Conservation (phyloP, 2,329 filamentous ascomycete genomes). For the Aureobasidium vineae region DNA sequence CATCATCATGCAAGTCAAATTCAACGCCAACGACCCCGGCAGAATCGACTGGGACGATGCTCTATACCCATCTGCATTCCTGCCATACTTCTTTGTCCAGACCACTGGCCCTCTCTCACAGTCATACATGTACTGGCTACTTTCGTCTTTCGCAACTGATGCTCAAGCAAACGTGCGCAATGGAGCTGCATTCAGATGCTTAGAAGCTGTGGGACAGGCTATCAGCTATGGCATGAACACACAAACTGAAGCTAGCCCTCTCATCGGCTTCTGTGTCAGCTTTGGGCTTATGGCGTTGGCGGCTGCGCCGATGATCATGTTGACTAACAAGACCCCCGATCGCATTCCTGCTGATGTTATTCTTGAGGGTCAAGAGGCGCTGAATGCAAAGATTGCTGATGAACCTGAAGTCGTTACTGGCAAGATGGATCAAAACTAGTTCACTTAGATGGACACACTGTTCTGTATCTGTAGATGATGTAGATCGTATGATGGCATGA, state of each 20-base stretch:
- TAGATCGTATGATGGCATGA: background rate
- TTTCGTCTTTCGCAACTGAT: slow-evolving; percentile 24
- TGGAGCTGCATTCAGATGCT: slow-evolving; percentile 19
- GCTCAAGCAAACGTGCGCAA: slow-evolving; percentile 24
- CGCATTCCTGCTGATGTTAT: slow-evolving; percentile 32
- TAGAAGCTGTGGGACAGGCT: slow-evolving; percentile 24
- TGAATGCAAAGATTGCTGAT: slow-evolving; percentile 15
- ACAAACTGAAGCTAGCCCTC: background rate
- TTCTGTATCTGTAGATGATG: background rate
- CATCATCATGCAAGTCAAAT: slow-evolving; percentile 24
- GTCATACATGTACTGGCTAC: slow-evolving; percentile 26
- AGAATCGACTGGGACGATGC: slow-evolving; percentile 24
- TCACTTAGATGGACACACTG: background rate
- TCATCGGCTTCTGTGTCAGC: slow-evolving; percentile 33
- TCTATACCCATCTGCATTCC: slow-evolving; percentile 6
- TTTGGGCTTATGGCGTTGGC: slow-evolving; percentile 38
- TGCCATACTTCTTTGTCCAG: slow-evolving; percentile 25
- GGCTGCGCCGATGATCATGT: slow-evolving; percentile 36
- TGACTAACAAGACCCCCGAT: slow-evolving; percentile 38
- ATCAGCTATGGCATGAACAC: slow-evolving; percentile 25
- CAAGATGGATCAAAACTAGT: slow-evolving; percentile 11
- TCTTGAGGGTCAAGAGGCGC: slow-evolving; percentile 29
- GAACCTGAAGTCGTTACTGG: slow-evolving; percentile 12
- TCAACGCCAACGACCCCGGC: slow-evolving; percentile 20
- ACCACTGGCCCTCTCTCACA: slow-evolving; percentile 22